phyloP scores from a whole-genome alignment of 2,329 filamentous ascomycete genomes.

The Furcasterigmium furcatum region DNA sequence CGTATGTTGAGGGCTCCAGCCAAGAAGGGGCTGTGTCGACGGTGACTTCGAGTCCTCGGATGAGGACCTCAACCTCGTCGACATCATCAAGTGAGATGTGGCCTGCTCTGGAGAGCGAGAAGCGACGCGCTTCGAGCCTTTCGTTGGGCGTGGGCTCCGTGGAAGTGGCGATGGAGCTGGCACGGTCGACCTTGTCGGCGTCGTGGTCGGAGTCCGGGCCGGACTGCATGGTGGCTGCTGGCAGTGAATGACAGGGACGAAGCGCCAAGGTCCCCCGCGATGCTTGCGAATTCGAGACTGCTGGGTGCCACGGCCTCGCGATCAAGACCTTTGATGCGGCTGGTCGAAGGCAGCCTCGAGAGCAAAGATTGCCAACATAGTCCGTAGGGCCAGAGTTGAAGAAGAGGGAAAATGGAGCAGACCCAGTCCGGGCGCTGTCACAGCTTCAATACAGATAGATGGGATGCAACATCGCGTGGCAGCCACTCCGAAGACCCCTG shows the following conservation, averaged over 20 bases:
- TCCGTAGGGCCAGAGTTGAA: no score
- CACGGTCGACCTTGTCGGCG: slow-evolving; percentile 25
- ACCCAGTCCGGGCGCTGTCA: neutral
- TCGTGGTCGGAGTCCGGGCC: slow-evolving; percentile 9
- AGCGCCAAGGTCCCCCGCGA: no score
- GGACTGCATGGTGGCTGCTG: neutral
- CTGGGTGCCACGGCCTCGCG: no score
- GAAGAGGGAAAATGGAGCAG: neutral
- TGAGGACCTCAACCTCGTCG: slow-evolving; percentile 49
- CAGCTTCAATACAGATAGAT: neutral
- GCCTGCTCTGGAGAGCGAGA: slow-evolving; percentile 28
- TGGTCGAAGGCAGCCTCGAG: no score
- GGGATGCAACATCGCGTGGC: neutral
- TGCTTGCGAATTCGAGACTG: no score
- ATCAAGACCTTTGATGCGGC: no score
- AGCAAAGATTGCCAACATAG: no score
- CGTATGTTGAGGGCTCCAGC: slow-evolving; percentile 43
- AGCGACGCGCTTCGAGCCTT: slow-evolving; percentile 11
- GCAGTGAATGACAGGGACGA: no score
- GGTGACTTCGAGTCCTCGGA: slow-evolving; percentile 51
- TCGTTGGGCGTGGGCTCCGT: slow-evolving; percentile 15
- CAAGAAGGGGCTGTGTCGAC: slow-evolving; percentile 57
- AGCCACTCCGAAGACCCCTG: neutral
- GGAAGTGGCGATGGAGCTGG: slow-evolving; percentile 27
- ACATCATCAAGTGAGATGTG: slow-evolving; percentile 47